A percentile compares a stretch with the other conserved stretches of the same genome.
phyloP scores from a whole-genome alignment of 148 eudicot species.

The Amaranthus palmeri region DNA sequence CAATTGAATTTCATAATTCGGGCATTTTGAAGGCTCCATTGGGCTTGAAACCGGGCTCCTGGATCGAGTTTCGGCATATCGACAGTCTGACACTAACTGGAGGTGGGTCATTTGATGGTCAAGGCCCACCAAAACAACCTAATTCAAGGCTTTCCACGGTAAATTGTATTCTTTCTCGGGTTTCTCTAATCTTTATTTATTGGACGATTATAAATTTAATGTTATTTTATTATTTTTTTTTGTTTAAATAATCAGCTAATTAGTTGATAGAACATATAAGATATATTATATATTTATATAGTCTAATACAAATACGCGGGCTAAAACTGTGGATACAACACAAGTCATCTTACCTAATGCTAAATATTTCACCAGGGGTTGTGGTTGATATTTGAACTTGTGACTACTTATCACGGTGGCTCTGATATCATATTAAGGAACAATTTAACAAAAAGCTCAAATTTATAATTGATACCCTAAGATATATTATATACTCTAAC shows the following conservation, averaged over 20 bases:
- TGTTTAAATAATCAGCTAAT: neutral
- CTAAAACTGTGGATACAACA: too few relatives aligned
- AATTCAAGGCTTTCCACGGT: slow-evolving; percentile 34
- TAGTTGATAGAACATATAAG: too few relatives aligned
- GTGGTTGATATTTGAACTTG: too few relatives aligned
- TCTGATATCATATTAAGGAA: too few relatives aligned
- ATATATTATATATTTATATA: too few relatives aligned
- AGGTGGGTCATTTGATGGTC: slow-evolving; percentile 44
- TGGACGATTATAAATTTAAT: neutral
- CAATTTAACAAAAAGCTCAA: too few relatives aligned
- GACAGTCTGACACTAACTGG: slow-evolving; percentile 37
- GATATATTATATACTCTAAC: neutral
- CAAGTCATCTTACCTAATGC: too few relatives aligned
- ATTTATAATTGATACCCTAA: neutral
- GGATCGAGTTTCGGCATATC: slow-evolving; percentile 43
- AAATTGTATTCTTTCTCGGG: slow-evolving; percentile 2
- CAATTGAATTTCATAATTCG: slow-evolving; percentile 21
- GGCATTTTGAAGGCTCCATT: slow-evolving; percentile 46
- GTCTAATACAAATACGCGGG: too few relatives aligned
- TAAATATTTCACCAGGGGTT: too few relatives aligned
- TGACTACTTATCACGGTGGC: too few relatives aligned
- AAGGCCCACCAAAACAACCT: slow-evolving; percentile 33
- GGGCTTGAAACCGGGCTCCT: slow-evolving; percentile 21
- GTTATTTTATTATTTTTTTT: neutral
- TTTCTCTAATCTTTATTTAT: neutral